Base-by-base conservation (phyloP, 495 filamentous ascomycete genomes). In the Beverwykella pulmonaria region DNA sequence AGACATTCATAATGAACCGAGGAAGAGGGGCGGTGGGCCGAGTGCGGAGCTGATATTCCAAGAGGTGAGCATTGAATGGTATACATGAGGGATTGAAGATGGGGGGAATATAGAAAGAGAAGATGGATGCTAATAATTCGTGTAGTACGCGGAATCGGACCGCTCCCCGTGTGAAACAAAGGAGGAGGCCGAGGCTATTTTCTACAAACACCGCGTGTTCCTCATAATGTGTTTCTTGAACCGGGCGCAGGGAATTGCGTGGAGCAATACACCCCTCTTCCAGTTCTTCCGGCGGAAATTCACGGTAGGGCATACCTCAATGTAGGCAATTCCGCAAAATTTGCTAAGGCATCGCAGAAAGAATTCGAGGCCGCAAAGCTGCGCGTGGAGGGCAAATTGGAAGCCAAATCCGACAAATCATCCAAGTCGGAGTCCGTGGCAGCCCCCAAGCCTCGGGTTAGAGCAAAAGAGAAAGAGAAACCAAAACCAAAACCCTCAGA, bases 191-290 rank as follows among this genome's bases (percentile, higher is more conserved):
- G 77, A 75, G 8, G 79, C 81, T 36, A 76, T 79, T 0, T 83
- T 88, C 57, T 75, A 83, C 48, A 78, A 81, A 60, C 85, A 88
- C 71, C 75, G 77, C 30, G 48, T 77, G 32, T 87, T 86, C 68
- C 69, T 89, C 49, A 75, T 88, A 2, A 79, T 82, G 29, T 81
- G 80, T 14, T 88, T 89, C 84, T 69, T 87, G 9, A 82, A 81
- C 53, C 79, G 75, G 2, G 82, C 84, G 57, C 82, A 85, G 71
- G 79, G 78, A 32, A 72, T 86, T 29, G 74, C 79, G 23, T 89
- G 87, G 87, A 75, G 72, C 23, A 79, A 79, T 52, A 86, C 82
- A 9, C 79, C 78, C 60, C 73, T 88, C 9, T 83, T 82, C 63
- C 73, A 77, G 30, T 80, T 87, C 71, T 79, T 85, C 29, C 78